A percentile compares a stretch with the other conserved stretches of the same genome.
Evolutionary conservation across 768 basidiomycete genomes (phyloP).

Genomic region (Crucibulum laeve): DNA sequence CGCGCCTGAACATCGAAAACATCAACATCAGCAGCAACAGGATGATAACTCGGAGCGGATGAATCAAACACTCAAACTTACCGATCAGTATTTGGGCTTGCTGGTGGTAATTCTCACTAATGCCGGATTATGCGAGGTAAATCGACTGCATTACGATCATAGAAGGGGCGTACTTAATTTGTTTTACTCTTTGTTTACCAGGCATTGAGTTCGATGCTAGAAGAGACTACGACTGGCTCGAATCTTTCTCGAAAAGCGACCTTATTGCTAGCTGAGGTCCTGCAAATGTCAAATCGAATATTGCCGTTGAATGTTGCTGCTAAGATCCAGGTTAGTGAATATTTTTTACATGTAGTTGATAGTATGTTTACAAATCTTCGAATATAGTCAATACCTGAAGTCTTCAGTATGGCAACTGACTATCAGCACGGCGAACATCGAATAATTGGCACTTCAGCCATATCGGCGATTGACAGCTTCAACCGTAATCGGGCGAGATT

Average conservation of each 20-base stretch:
- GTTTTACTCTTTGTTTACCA: slow-evolving; percentile 21
- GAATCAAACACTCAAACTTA: slow-evolving; percentile 65
- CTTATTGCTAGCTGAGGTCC: slow-evolving; percentile 83
- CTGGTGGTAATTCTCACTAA: slow-evolving; percentile 81
- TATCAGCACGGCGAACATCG: slow-evolving; percentile 75
- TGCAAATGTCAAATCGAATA: slow-evolving; percentile 84
- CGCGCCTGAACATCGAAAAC: slow-evolving; percentile 29
- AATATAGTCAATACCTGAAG: slow-evolving; percentile 68
- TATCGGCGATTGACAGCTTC: slow-evolving; percentile 88
- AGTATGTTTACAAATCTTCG: background rate
- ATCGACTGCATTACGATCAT: slow-evolving; percentile 14
- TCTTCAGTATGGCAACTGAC: slow-evolving; percentile 82
- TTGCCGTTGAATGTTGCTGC: slow-evolving; percentile 81
- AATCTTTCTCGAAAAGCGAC: slow-evolving; percentile 87
- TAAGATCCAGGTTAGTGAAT: slow-evolving; percentile 62
- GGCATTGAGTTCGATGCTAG: slow-evolving; percentile 84
- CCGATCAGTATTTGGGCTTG: slow-evolving; percentile 90
- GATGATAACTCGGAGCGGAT: slow-evolving; percentile 39
- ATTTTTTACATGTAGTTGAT: background rate
- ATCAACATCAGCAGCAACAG: slow-evolving; percentile 17
- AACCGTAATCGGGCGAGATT: slow-evolving; percentile 82
- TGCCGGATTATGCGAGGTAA: slow-evolving; percentile 84
- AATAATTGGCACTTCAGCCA: slow-evolving; percentile 77
- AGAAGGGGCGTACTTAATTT: background rate
- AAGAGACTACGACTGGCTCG: slow-evolving; percentile 70